Evolutionary conservation across 306 rosid genomes (phyloP), one percentile per base, ranked within the genome.

Genomic region (Abrus pulchellus): DNA sequence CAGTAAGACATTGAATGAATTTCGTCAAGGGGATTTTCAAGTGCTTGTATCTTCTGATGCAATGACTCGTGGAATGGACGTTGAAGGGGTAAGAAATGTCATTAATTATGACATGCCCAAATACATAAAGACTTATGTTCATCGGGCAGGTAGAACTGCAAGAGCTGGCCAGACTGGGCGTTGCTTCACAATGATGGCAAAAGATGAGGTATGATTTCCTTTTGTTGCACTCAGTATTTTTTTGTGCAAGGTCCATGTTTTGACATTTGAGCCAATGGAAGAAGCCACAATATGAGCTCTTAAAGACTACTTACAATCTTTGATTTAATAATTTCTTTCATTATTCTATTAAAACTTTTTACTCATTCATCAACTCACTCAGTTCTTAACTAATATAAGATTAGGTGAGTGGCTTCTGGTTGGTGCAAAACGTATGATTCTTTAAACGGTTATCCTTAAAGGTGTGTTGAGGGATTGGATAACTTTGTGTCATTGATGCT

Each of bases 1-100:
- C 96, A 95, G 99, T 36, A 95, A 90, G 87, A 89, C 96, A 79
- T 74, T 95, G 85, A 85, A 82, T 62, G 88, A 88, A 76, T 95
- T 95, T 67, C 94, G 97, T 76, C 82, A 84, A 77, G 99, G 99
- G 74, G 78, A 85, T 78, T 82, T 95, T 63, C 98, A 90, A 86
- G 97, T 95, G 78, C 98, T 95, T 61, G 89, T 95, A 83, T 91
- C 94, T 28, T 93, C 98, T 57, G 98, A 93, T 91, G 98, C 99
- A 48, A 89, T 95, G 98, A 91, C 99, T 74, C 92, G 97, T 84
- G 99, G 98, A 69, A 95, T 95, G 96, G 98, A 95, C 85, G 96
- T 95, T 68, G 94, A 91, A 87, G 98, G 96, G 71, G 92, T 95
- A 82, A 84, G 82, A 87, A 89, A 86, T 78, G 98, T 95, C 61